These are phyloP conservation scores for Luvunga scandens DNA, from an alignment of 345 rosid genomes.

Conservation along the genomic window DNA sequence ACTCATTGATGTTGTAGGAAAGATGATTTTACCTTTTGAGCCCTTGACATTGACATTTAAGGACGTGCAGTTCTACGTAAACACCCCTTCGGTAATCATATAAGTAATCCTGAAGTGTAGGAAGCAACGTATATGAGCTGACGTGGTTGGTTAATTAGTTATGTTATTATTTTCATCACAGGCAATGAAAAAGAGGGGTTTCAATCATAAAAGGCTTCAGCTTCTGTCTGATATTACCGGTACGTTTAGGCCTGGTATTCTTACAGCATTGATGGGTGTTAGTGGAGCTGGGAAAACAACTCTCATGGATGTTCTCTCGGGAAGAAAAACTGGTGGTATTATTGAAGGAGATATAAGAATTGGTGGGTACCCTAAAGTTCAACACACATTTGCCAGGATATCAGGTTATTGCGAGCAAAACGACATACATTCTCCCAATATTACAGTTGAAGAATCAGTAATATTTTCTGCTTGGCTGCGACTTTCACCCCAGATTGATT, in stretches of 20 bases:
- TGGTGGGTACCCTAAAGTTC: conserved; percentile 35
- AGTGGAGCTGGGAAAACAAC: conserved; percentile 49
- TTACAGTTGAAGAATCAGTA: conserved; percentile 18
- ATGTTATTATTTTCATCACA: conserved; percentile 9
- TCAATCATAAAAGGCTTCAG: conserved; percentile 28
- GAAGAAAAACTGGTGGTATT: conserved; percentile 38
- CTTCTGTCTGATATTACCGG: conserved; percentile 34
- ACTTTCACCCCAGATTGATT: conserved; percentile 6
- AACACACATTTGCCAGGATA: conserved; percentile 11
- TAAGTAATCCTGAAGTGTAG: neutral
- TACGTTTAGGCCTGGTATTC: conserved; percentile 40
- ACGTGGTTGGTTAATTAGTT: neutral
- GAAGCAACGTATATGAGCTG: neutral
- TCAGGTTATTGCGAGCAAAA: conserved; percentile 18
- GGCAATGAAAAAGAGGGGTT: conserved; percentile 49
- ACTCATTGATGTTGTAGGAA: conserved; percentile 15
- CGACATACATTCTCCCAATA: conserved; percentile 17
- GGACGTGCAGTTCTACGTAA: conserved; percentile 37
- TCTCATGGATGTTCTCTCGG: conserved; percentile 39
- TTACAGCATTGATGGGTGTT: conserved; percentile 44
- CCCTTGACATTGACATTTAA: conserved; percentile 38
- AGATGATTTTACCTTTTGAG: conserved; percentile 44
- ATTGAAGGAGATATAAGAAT: conserved; percentile 35
- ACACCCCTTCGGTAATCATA: conserved; percentile 37
- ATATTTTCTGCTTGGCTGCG: conserved; percentile 23